Conservation (phyloP, 1,284 basidiomycete species). For the Ganoderma resinaceum region DNA sequence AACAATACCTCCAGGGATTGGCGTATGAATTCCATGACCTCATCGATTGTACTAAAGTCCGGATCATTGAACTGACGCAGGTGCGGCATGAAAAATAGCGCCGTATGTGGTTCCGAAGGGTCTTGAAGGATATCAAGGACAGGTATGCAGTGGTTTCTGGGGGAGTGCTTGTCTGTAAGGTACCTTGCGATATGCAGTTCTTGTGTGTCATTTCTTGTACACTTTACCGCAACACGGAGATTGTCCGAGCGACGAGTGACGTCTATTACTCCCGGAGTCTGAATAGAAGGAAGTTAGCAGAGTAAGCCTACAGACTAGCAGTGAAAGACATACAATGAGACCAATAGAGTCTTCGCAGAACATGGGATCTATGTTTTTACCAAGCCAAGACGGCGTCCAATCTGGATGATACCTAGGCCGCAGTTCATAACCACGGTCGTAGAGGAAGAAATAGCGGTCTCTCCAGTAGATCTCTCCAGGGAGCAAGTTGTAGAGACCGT, state of each 20-base stretch:
- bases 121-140: slow-evolving; percentile 32
- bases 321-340: not conserved
- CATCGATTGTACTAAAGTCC: slow-evolving; percentile 30
- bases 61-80: slow-evolving; percentile 35
- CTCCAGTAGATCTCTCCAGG: slow-evolving; percentile 7
- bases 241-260: slow-evolving; percentile 31
- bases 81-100: slow-evolving; percentile 37
- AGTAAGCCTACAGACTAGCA: not conserved
- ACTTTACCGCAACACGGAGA: slow-evolving; percentile 33
- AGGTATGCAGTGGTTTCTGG: slow-evolving; percentile 31
- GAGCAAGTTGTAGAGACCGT: slow-evolving; percentile 1
- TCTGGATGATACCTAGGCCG: slow-evolving; percentile 18
- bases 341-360: slow-evolving; percentile 20
- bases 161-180: slow-evolving; percentile 15
- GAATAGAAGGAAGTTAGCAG: not conserved
- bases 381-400: slow-evolving; percentile 24
- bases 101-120: slow-evolving; percentile 11
- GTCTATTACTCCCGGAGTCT: slow-evolving; percentile 30
- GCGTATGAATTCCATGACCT: slow-evolving; percentile 37
- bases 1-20: slow-evolving; percentile 37
- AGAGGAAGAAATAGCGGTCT: slow-evolving; percentile 5
- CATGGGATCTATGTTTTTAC: slow-evolving; percentile 10
- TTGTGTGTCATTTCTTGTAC: not conserved
- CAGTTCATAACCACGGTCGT: slow-evolving; percentile 18
- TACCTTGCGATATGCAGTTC: slow-evolving; percentile 25